Conservation (phyloP, 2,329 filamentous ascomycete genomes). For the Didymella keratinophila region DNA sequence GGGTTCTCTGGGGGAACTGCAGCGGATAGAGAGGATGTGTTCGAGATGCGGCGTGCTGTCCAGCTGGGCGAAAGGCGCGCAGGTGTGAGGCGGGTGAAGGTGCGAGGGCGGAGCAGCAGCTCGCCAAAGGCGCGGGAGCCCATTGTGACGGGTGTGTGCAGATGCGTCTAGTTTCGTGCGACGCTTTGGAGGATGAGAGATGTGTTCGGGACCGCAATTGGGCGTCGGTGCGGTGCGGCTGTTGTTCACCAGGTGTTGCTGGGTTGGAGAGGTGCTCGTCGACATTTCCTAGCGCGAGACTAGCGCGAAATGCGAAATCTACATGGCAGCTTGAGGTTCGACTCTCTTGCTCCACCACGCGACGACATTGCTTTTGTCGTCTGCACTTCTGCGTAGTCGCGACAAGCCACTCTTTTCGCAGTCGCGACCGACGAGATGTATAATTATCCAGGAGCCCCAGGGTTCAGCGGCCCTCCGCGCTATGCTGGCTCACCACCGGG, state of each 20-base stretch:
- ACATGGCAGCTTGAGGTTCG: conserved; percentile 12
- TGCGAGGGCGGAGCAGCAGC: conserved; percentile 42
- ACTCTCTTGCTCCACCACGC: not conserved
- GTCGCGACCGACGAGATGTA: conserved; percentile 39
- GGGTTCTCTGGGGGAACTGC: conserved; percentile 22
- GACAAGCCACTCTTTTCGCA: not conserved
- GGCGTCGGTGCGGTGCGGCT: conserved; percentile 2
- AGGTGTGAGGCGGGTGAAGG: conserved; percentile 28
- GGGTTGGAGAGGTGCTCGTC: conserved; percentile 14
- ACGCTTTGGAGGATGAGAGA: not conserved
- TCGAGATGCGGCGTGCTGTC: conserved; percentile 24
- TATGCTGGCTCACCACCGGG: conserved; percentile 77
- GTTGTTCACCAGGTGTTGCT: not conserved
- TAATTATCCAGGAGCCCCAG: conserved; percentile 50
- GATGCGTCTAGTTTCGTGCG: not conserved
- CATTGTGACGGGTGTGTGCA: conserved; percentile 29
- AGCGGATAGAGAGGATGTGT: conserved; percentile 13
- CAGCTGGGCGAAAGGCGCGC: conserved; percentile 26
- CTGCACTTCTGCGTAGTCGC: not conserved
- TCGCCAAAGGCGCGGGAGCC: conserved; percentile 43
- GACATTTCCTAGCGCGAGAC: conserved; percentile 32
- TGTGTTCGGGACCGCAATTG: conserved; percentile 5
- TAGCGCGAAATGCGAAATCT: conserved; percentile 21
- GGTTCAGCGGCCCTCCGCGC: conserved; percentile 77
- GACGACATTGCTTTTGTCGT: not conserved